Conservation (phyloP, 1,284 basidiomycete species). For the Ustilago xerochloae region DNA sequence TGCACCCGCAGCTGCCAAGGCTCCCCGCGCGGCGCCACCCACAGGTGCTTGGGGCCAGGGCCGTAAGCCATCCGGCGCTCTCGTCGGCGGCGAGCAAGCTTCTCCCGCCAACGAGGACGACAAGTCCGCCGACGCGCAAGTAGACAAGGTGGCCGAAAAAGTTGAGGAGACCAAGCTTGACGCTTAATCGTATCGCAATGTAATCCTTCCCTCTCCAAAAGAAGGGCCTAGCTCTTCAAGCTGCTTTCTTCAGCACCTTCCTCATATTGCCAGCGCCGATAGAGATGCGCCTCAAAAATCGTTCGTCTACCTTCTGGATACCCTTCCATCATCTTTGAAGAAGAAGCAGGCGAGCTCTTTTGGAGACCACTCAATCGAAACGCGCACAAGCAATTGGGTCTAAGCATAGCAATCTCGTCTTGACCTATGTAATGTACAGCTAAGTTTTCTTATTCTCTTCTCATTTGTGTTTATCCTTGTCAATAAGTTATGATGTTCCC, state of each 20-base stretch:
- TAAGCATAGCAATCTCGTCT: slow-evolving; percentile 13
- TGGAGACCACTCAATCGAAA: background rate
- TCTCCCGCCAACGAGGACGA: slow-evolving; percentile 6
- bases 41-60: slow-evolving; percentile 60
- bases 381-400: slow-evolving; percentile 15
- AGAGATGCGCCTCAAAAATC: background rate
- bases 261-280: background rate
- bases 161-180: slow-evolving; percentile 43
- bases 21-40: slow-evolving; percentile 39
- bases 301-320: slow-evolving; percentile 24
- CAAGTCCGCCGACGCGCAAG: slow-evolving; percentile 25
- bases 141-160: slow-evolving; percentile 44
- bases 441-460: slow-evolving; percentile 2
- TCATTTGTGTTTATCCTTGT: slow-evolving; percentile 9
- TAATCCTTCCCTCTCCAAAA: slow-evolving; percentile 13
- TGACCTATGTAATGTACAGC: slow-evolving; percentile 38
- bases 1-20: slow-evolving; percentile 24
- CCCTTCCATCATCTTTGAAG: slow-evolving; percentile 11
- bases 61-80: slow-evolving; percentile 58
- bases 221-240: slow-evolving; percentile 25
- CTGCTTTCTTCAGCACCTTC: slow-evolving; percentile 13
- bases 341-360: slow-evolving; percentile 7
- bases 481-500: slow-evolving; percentile 38
- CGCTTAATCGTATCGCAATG: slow-evolving; percentile 9
- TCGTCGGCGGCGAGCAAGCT: slow-evolving; percentile 34